phyloP scores from a whole-genome alignment of 179 eudicot genomes.

The Amaranthus tricolor region DNA sequence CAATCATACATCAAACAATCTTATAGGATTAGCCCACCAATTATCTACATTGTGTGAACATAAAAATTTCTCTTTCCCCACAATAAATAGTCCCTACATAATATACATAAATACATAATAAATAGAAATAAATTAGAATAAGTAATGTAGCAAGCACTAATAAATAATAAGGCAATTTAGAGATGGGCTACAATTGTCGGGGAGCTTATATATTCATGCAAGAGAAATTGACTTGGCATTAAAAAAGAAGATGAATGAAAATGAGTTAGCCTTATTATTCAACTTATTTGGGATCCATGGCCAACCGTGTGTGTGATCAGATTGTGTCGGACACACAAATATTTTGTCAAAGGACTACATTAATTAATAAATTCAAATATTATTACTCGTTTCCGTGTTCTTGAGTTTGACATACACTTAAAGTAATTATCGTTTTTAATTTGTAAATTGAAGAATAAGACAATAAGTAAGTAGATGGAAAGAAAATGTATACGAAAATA shows the following conservation, averaged over 20 bases:
- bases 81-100: not conserved
- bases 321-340: slow-evolving; percentile 6
- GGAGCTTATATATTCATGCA: not conserved
- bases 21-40: not conserved
- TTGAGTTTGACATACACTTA: too few species aligned
- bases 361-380: too few species aligned
- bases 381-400: too few species aligned
- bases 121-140: not conserved
- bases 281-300: slow-evolving; percentile 14
- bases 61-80: too few species aligned
- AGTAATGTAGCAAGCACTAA: not conserved
- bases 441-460: too few species aligned
- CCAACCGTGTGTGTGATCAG: slow-evolving; percentile 26
- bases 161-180: not conserved
- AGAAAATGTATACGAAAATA: too few species aligned
- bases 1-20: not conserved
- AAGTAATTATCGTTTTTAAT: too few species aligned
- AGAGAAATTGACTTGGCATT: not conserved
- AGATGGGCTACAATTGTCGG: slow-evolving; percentile 2
- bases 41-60: not conserved
- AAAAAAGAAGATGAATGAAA: not conserved
- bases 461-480: too few species aligned
- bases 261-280: not conserved
- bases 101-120: not conserved
- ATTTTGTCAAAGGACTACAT: not conserved